Conservation (phyloP, 768 basidiomycete species). For the Asterophora lycoperdoides region DNA sequence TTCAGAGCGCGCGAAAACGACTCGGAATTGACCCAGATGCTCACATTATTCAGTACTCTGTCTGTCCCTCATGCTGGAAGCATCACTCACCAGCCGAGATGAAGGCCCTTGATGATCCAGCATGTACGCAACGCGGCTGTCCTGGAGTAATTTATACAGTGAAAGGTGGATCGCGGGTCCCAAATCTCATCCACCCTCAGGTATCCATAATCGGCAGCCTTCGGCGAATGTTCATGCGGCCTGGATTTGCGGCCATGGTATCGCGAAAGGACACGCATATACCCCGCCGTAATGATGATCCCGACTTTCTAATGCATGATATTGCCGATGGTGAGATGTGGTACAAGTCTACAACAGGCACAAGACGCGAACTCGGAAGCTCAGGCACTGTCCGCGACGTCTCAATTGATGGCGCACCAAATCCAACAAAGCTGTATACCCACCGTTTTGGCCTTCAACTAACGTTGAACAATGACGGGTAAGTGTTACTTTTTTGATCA, state of each 20-base stretch:
- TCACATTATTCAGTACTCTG: neutral
- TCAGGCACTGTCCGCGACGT: neutral
- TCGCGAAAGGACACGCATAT: neutral
- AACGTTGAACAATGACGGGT: neutral
- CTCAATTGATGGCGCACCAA: neutral
- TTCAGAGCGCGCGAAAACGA: constrained; percentile 9
- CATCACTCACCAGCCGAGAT: neutral
- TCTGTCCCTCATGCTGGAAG: constrained; percentile 8
- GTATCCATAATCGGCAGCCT: constrained; percentile 6
- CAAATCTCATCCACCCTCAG: constrained; percentile 2
- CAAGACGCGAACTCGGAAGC: neutral
- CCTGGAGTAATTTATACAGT: neutral
- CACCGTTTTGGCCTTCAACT: neutral
- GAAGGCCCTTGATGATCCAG: neutral
- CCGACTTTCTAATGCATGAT: neutral
- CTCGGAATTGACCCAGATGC: constrained; percentile 6
- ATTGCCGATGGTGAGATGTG: neutral
- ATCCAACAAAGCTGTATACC: neutral
- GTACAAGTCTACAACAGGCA: neutral
- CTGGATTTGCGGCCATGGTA: neutral
- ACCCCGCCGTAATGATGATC: neutral
- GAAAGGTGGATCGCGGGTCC: neutral
- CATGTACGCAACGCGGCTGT: neutral
- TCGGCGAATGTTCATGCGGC: constrained; percentile 7
- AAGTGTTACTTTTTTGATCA: no score